These are phyloP conservation scores for Peterozyma toletana DNA, from an alignment of 805 yeast species.

Conservation along the genomic window DNA sequence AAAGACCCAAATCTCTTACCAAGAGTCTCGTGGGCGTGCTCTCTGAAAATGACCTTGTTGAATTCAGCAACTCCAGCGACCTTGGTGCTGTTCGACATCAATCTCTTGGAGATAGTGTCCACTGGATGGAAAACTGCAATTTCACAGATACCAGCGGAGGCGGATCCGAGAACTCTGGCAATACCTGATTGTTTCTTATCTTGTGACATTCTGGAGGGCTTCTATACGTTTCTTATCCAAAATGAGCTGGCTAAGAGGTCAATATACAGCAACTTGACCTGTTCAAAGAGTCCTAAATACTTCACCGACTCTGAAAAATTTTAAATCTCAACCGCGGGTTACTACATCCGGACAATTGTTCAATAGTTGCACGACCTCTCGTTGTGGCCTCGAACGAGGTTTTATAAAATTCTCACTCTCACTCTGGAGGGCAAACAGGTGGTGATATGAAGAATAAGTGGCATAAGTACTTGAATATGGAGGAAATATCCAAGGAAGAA, in stretches of 20 bases:
- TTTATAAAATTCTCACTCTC: too few species aligned
- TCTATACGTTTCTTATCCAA: too few species aligned
- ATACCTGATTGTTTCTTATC: conserved; percentile 84
- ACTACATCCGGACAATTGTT: neutral
- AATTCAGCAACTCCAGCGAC: conserved; percentile 59
- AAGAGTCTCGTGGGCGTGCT: conserved; percentile 65
- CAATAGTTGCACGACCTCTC: neutral
- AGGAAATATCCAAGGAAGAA: conserved; percentile 12
- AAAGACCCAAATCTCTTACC: conserved; percentile 70
- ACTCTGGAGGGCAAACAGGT: too few species aligned
- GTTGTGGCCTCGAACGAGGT: too few species aligned
- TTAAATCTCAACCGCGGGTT: conserved; percentile 4
- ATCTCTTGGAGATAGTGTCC: conserved; percentile 94
- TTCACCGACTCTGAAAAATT: conserved; percentile 2
- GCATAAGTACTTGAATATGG: neutral
- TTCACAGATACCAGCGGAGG: conserved; percentile 95
- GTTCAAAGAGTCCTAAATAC: neutral
- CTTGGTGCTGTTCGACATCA: conserved; percentile 74
- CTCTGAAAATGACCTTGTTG: conserved; percentile 82
- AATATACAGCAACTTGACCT: too few species aligned
- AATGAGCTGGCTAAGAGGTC: too few species aligned
- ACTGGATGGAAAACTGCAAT: conserved; percentile 98
- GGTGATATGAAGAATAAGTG: too few species aligned
- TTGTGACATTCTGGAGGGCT: conserved; percentile 5
- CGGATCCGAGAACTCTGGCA: conserved; percentile 95